Evolutionary conservation across 106 monocot genomes (phyloP).

Genomic region (Dendrobium catenatum): DNA sequence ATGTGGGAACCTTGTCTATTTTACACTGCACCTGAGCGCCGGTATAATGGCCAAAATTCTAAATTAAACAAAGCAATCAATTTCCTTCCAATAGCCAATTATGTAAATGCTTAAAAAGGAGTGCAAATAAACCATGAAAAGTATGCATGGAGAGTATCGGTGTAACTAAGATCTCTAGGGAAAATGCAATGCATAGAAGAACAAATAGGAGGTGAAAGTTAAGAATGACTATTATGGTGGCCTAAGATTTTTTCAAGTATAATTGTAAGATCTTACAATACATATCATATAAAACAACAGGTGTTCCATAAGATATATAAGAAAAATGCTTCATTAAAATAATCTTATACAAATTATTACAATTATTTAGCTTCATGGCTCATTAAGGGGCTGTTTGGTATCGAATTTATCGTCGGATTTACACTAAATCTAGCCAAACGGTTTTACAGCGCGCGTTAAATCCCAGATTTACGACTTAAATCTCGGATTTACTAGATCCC

Average conservation of each 20-base stretch:
- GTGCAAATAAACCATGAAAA: background rate
- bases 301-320: background rate
- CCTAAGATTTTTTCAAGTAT: background rate
- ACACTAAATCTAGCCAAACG: no score
- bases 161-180: background rate
- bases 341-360: background rate
- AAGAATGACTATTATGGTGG: background rate
- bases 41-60: background rate
- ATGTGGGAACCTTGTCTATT: no score
- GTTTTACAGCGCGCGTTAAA: no score
- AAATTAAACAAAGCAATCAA: background rate
- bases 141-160: background rate
- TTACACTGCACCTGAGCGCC: no score
- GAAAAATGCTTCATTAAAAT: background rate
- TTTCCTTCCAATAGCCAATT: background rate
- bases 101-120: background rate
- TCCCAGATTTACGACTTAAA: no score
- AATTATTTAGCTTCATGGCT: background rate
- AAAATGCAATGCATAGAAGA: background rate
- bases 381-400: background rate
- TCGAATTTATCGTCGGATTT: no score
- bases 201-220: background rate
- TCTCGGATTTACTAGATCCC: no score
- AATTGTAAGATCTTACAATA: background rate
- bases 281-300: background rate